Evolutionary conservation across 345 rosid genomes (phyloP).

Genomic region (Eucalyptus decipiens): DNA sequence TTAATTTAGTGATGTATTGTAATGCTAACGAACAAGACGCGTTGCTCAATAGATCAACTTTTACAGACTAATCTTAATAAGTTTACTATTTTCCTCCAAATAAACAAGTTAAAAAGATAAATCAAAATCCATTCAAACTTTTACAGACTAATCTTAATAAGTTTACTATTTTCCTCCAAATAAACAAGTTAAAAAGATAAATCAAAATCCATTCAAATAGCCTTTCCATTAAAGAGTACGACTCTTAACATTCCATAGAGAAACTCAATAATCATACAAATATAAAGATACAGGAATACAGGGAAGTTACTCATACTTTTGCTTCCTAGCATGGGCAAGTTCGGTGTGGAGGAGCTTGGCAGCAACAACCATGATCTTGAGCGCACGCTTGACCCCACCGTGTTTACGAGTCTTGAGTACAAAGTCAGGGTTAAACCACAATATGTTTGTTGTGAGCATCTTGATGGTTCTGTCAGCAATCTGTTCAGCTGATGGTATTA

Average conservation of each 20-base stretch:
- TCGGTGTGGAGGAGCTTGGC: constrained; percentile 79
- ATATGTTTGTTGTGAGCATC: constrained; percentile 86
- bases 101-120: background rate
- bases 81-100: background rate
- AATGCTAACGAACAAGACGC: too few relatives aligned
- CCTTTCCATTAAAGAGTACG: background rate
- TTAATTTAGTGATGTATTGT: too few relatives aligned
- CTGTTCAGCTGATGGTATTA: too few relatives aligned
- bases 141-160: too few relatives aligned
- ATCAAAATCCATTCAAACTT: background rate
- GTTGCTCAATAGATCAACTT: too few relatives aligned
- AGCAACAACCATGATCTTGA: constrained; percentile 77
- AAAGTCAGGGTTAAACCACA: constrained; percentile 96
- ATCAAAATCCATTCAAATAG: too few relatives aligned
- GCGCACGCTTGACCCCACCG: constrained; percentile 79
- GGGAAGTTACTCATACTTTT: background rate
- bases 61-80: too few relatives aligned
- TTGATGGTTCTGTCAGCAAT: constrained; percentile 17
- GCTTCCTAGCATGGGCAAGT: constrained; percentile 66
- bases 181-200: too few relatives aligned
- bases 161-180: too few relatives aligned
- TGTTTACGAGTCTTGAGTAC: constrained; percentile 12
- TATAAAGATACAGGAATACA: too few relatives aligned
- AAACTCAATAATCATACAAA: too few relatives aligned
- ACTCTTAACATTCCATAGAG: too few relatives aligned